These are phyloP conservation scores for Ettlia oleoabundans DNA, from an alignment of 139 green algal species.

Conservation along the genomic window DNA sequence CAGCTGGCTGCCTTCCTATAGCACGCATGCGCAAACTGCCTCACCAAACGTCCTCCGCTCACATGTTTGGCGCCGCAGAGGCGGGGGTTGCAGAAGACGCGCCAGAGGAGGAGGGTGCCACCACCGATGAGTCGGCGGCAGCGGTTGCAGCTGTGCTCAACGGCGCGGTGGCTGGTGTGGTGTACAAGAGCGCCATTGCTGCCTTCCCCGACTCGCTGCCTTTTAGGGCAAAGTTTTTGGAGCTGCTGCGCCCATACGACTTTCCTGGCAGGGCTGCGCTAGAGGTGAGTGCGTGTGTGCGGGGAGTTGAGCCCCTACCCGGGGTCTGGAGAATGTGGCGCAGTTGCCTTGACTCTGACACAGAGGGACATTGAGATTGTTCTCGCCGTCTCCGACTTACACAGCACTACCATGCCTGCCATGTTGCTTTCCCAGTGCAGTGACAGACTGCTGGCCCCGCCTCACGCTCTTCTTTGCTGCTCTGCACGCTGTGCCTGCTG, in stretches of 20 bases:
- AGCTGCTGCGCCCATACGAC: constrained; percentile 56
- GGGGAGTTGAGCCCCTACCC: not conserved
- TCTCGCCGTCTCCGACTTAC: not conserved
- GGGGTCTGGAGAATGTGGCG: not conserved
- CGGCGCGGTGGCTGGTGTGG: constrained; percentile 69
- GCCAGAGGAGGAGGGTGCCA: constrained; percentile 16
- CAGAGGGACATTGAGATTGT: not conserved
- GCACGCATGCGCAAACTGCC: too few relatives aligned
- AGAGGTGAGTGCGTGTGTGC: not conserved
- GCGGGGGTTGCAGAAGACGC: too few relatives aligned
- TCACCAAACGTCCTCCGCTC: too few relatives aligned
- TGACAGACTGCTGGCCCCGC: not conserved
- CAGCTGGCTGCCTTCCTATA: too few relatives aligned
- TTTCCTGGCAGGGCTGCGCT: constrained; percentile 58
- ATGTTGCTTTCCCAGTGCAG: too few relatives aligned
- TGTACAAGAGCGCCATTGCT: constrained; percentile 60
- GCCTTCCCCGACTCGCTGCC: constrained; percentile 51
- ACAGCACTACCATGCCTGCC: not conserved
- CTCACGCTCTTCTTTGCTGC: not conserved
- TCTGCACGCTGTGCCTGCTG: not conserved
- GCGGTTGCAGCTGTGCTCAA: constrained; percentile 69
- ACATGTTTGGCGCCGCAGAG: too few relatives aligned
- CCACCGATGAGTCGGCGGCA: constrained; percentile 43
- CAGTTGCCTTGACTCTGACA: too few relatives aligned
- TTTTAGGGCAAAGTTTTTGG: constrained; percentile 62